Evolutionary conservation across 2,329 filamentous ascomycete species (phyloP), one percentile per base, ranked within the genome.

Genomic region (Neofusicoccum cordaticola): DNA sequence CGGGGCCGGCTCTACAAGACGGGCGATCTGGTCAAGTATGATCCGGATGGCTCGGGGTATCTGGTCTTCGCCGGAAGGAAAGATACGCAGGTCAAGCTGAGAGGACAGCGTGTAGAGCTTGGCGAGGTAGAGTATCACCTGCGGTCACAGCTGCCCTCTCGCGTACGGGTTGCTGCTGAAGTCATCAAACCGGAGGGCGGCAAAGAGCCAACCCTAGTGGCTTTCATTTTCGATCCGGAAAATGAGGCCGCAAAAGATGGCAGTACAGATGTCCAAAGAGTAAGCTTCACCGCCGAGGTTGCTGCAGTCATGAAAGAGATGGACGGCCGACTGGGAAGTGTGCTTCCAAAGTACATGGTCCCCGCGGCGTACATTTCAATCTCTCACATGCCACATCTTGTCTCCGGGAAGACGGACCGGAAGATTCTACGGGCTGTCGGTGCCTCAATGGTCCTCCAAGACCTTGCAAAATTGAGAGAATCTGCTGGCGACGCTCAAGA

Each of bases 91-190:
- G 57, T 62, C 3, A 65, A 65, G 42, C 68, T 78, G 51, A 74
- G 76, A 12, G 76, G 76, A 3, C 72, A 75, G 64, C 74, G 76
- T 0, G 72, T 78, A 42, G 76, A 78, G 66, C 66, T 78, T 6
- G 76, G 71, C 41, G 76, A 78, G 53, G 73, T 78, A 42, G 76
- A 78, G 65, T 70, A 78, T 60, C 78, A 81, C 52, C 74, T 80
- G 4, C 52, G 52, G 13, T 37, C 84, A 96, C 13, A 85, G 88
- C 0, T 97, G 93, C 72, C 91, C 89, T 67, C 85, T 88, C 5
- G 78, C 84, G 1, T 83, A 85, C 44, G 70, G 75, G 52, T 63
- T 0, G 80, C 83, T 31, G 80, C 78, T 2, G 83, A 85, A 67
- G 81, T 85, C 12, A 81, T 85, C 68, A 74, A 70, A 9, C 67